Conservation (phyloP, 441 rosid genomes). For the Theobroma grandiflorum region DNA sequence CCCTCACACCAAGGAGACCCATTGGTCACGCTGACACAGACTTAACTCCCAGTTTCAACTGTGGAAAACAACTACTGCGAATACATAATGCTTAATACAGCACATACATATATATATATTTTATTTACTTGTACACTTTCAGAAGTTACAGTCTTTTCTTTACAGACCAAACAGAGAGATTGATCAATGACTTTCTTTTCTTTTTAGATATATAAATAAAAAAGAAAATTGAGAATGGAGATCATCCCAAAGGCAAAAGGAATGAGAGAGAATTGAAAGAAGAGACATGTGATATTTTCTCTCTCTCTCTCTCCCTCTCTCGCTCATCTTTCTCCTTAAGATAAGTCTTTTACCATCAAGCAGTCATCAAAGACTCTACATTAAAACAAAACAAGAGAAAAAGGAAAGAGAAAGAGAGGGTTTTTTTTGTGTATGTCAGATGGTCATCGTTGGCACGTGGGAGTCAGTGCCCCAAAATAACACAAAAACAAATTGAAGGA, state of each 20-base stretch:
- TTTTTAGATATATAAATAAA: background rate
- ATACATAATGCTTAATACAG: background rate
- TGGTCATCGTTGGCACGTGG: conserved; percentile 38
- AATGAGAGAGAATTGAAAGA: conserved; percentile 44
- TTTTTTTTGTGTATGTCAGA: conserved; percentile 18
- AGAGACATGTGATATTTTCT: conserved; percentile 27
- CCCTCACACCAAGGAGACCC: background rate
- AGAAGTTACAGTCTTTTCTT: background rate
- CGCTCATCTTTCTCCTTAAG: background rate
- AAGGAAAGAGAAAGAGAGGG: background rate
- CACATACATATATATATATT: too few relatives aligned
- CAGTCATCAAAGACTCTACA: conserved; percentile 16
- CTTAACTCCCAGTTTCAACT: conserved; percentile 41
- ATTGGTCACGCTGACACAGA: background rate
- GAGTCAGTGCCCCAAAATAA: conserved; percentile 46
- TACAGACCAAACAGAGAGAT: conserved; percentile 21
- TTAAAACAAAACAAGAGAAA: conserved; percentile 5
- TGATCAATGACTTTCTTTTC: conserved; percentile 26
- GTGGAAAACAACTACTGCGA: background rate
- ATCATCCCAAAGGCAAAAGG: conserved; percentile 38
- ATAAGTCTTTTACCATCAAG: conserved; percentile 16
- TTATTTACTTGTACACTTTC: too few relatives aligned
- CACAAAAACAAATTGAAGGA: background rate
- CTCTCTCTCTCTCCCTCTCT: background rate
- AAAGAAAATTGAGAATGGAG: background rate